Conservation (phyloP, 352 stramenopile genomes). For the Aphanomyces astaci region DNA sequence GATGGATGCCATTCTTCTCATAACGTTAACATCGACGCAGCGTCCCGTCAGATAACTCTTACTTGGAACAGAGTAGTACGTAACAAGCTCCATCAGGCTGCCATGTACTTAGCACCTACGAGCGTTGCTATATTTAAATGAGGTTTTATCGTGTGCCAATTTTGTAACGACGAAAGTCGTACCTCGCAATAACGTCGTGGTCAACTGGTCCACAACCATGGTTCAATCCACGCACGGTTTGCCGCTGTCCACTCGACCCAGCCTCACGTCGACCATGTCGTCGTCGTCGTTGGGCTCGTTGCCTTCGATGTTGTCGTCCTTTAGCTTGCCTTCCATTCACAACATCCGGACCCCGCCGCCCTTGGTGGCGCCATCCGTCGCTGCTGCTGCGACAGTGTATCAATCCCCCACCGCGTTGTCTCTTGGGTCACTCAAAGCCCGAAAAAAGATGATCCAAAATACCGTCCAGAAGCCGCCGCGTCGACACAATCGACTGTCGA, state of each 20-base stretch:
- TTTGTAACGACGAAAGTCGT: too few relatives aligned
- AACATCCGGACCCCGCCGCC: background rate
- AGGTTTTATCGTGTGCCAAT: too few relatives aligned
- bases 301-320: background rate
- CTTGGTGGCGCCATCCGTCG: background rate
- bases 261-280: background rate
- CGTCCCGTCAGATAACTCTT: too few relatives aligned
- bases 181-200: too few relatives aligned
- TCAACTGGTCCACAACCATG: background rate
- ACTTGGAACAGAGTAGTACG: too few relatives aligned
- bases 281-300: background rate
- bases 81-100: too few relatives aligned
- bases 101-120: too few relatives aligned
- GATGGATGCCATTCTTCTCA: too few relatives aligned
- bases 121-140: too few relatives aligned
- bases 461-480: background rate
- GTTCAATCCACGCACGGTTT: background rate
- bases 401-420: background rate
- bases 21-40: too few relatives aligned
- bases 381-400: background rate
- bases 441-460: conserved; percentile 19
- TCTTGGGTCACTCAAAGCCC: conserved; percentile 21
- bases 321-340: background rate
- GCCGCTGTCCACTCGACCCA: background rate
- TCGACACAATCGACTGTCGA: too few relatives aligned